Evolutionary conservation across 176 grass and related monocot species (phyloP), one percentile per base, ranked within the genome.

Genomic region (Tillandsia leiboldiana): DNA sequence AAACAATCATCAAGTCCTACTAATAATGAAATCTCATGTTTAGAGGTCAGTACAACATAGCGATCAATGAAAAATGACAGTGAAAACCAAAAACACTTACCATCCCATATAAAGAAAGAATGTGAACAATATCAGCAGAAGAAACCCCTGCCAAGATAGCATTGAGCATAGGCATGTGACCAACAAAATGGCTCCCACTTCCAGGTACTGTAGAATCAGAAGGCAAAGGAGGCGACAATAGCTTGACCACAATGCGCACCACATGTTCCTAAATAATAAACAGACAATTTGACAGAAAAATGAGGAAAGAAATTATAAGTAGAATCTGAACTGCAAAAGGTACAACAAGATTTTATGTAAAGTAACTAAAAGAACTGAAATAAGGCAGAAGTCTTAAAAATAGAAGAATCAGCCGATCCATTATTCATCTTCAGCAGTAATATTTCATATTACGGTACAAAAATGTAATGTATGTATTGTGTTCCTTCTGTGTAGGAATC

Each of bases 61-160:
- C 33, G 33, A 42, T 42, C 33, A 42, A 42, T 42, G 33, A 42
- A 6, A 6, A 42, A 42, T 42, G 33, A 42, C 33, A 42, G 33
- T 42, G 33, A 42, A 42, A 42, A 6, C 33, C 33, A 42, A 33
- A 17, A 72, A 49, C 64, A 18, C 81, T 84, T 82, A 93, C 94
- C 94, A 93, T 83, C 63, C 94, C 94, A 75, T 88, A 93, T 73
- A 99, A 76, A 64, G 94, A 93, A 81, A 99, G 84, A 54, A 99
- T 93, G 77, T 99, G 94, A 73, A 88, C 77, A 65, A 63, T 79
- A 79, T 99, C 94, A 3, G 74, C 84, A 80, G 77, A 63, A 84
- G 79, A 99, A 56, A 99, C 69, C 65, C 89, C 73, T 42, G 87
- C 86, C 72, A 99, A 82, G 74, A 93, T 71, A 72, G 83, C 89